phyloP scores from a whole-genome alignment of 192 early-diverging fungal species.

The Lunasporangiospora selenospora region DNA sequence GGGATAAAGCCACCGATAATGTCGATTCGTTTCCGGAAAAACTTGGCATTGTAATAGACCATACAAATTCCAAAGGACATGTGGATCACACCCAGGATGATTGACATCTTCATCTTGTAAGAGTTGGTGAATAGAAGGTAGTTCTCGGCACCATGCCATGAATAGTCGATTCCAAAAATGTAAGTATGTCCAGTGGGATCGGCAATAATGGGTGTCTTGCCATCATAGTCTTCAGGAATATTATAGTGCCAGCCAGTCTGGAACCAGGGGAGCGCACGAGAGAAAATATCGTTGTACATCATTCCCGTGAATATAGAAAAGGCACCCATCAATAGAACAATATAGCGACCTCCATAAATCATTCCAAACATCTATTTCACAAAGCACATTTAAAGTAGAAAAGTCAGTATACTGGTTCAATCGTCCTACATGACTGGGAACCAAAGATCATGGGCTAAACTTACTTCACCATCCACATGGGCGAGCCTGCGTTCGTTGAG shows the following conservation, averaged over 20 bases:
- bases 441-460: constrained; percentile 51
- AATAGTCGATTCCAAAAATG: neutral
- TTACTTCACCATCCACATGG: constrained; percentile 72
- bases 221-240: constrained; percentile 56
- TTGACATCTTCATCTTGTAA: constrained; percentile 99
- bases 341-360: constrained; percentile 93
- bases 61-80: constrained; percentile 92
- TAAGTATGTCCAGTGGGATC: constrained; percentile 51
- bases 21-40: constrained; percentile 77
- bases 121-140: constrained; percentile 92
- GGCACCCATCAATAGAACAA: constrained; percentile 92
- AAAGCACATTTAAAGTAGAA: neutral
- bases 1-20: constrained; percentile 88
- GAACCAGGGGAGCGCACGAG: constrained; percentile 72
- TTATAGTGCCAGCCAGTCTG: constrained; percentile 74
- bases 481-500: constrained; percentile 75
- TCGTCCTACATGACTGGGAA: neutral
- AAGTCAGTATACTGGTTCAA: neutral
- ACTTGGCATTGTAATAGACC: constrained; percentile 82
- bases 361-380: constrained; percentile 70
- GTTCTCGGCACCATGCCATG: constrained; percentile 92
- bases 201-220: constrained; percentile 59
- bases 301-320: constrained; percentile 95
- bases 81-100: constrained; percentile 92
- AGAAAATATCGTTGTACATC: constrained; percentile 97